These are phyloP conservation scores for Sambucus nigra DNA, from an alignment of 129 eudicot species.

Conservation along the genomic window DNA sequence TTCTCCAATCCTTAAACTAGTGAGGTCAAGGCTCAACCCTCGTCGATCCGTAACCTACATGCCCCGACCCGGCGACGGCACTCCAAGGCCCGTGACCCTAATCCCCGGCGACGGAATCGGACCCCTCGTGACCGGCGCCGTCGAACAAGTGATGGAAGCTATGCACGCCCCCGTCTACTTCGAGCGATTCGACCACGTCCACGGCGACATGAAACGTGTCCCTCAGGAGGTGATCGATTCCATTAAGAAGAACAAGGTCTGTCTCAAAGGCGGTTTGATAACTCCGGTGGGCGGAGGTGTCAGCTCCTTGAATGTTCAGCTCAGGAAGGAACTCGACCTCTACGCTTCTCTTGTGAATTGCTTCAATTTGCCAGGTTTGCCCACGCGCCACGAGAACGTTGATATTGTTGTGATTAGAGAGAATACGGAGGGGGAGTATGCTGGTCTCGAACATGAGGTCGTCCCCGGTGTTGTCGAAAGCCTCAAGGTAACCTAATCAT, in stretches of 20 bases:
- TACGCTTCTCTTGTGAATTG: slow-evolving; percentile 68
- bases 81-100: slow-evolving; percentile 51
- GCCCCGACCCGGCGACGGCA: slow-evolving; percentile 50
- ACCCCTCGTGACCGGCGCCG: slow-evolving; percentile 68
- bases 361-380: slow-evolving; percentile 60
- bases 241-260: slow-evolving; percentile 62
- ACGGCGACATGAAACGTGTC: slow-evolving; percentile 53
- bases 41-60: slow-evolving; percentile 38
- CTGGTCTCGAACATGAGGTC: slow-evolving; percentile 83
- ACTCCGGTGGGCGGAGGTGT: slow-evolving; percentile 79
- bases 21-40: slow-evolving; percentile 15
- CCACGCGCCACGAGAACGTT: slow-evolving; percentile 64
- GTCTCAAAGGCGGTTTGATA: slow-evolving; percentile 55
- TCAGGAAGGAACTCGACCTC: slow-evolving; percentile 57
- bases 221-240: slow-evolving; percentile 53
- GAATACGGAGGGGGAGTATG: slow-evolving; percentile 86
- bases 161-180: slow-evolving; percentile 71
- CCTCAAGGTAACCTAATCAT: slow-evolving; percentile 43
- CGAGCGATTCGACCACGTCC: slow-evolving; percentile 53
- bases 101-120: slow-evolving; percentile 90
- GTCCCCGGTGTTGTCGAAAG: slow-evolving; percentile 87
- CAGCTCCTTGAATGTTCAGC: slow-evolving; percentile 45
- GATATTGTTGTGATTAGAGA: slow-evolving; percentile 84
- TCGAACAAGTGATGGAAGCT: slow-evolving; percentile 65
- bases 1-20: slow-evolving; percentile 20